phyloP scores from a whole-genome alignment of 306 rosid species.

The Cyclanthera cordifolia region DNA sequence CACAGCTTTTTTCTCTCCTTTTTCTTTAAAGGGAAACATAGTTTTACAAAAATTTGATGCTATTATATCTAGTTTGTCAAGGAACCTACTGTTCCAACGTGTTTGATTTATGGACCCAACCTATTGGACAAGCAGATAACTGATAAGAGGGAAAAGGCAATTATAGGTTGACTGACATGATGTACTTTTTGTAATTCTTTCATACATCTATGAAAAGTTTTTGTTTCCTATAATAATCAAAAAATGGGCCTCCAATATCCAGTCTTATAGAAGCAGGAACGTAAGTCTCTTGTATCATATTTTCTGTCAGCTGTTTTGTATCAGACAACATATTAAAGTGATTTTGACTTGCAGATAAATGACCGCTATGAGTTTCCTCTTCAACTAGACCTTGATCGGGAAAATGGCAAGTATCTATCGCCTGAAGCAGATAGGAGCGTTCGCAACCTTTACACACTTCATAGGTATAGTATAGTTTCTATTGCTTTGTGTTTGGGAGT shows the following conservation, averaged over 20 bases:
- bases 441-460: constrained; percentile 86
- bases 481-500: neutral
- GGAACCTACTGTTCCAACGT: neutral
- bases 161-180: neutral
- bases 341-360: constrained; percentile 44
- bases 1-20: too few relatives aligned
- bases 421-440: constrained; percentile 85
- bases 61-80: neutral
- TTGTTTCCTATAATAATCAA: too few relatives aligned
- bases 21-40: neutral
- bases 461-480: constrained; percentile 48
- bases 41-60: neutral
- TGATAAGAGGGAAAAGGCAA: neutral
- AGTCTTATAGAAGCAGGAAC: neutral
- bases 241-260: neutral
- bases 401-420: constrained; percentile 71
- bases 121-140: neutral
- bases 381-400: constrained; percentile 90
- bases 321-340: neutral
- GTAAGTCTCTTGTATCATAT: neutral
- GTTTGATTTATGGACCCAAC: neutral
- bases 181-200: neutral
- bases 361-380: constrained; percentile 94
- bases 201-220: too few relatives aligned
- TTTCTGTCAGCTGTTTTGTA: neutral